Base-by-base conservation (phyloP, 2,329 filamentous ascomycete species). In the Volutella citrinella region DNA sequence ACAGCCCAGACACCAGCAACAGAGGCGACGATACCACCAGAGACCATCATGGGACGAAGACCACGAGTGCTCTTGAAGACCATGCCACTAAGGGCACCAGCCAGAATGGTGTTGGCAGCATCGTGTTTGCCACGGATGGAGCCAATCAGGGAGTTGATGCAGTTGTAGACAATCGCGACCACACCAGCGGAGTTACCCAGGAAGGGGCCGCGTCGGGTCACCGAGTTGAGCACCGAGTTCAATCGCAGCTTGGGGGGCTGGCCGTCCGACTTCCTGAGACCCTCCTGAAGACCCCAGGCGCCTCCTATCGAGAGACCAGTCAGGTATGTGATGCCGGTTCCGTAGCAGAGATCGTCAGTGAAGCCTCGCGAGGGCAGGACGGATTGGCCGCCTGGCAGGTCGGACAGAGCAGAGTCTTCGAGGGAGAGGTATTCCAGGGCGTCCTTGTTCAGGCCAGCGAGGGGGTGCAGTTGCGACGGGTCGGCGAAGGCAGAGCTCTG, bases 321-420 rank as follows among this genome's bases (percentile, higher is more conserved):
- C 41, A 98, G 73, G 61, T 98, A 98, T 58, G 89, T 95, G 43
- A 91, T 82, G 53, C 93, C 93, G 15, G 93, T 94, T 57, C 94
- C 93, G 63, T 98, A 98, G 69, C 93, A 97, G 40, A 98, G 79
- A 63, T 98, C 93, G 60, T 98, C 93, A 42, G 90, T 95, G 81
- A 95, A 98, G 60, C 93, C 93, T 62, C 93, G 84, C 36, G 90
- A 96, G 26, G 94, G 93, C 34, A 98, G 78, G 34, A 90, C 84
- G 26, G 91, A 94, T 60, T 87, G 85, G 40, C 82, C 77, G 56
- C 89, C 90, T 30, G 90, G 89, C 14, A 95, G 76, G 55, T 94
- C 82, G 43, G 88, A 89, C 38, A 96, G 80, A 18, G 83, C 79
- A 30, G 88, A 87, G 61, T 98, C 94, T 67, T 98, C 93, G 56